Conservation (phyloP, 2,329 filamentous ascomycete genomes). For the Fusarium pseudoanthophilum region DNA sequence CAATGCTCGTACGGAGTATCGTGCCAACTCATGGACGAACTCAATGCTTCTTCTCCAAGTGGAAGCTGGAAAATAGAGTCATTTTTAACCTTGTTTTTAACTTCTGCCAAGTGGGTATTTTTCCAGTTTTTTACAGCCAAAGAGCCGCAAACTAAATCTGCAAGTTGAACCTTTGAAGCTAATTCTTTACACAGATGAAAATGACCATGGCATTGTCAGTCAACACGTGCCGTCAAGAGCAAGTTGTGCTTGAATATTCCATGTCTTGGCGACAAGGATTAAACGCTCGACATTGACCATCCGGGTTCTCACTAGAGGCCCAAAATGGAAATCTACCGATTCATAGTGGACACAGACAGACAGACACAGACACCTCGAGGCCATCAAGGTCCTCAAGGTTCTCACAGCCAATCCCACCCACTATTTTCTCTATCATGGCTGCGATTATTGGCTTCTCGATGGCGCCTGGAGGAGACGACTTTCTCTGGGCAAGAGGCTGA, state of each 20-base stretch:
- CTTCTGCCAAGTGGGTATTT: conserved; percentile 13
- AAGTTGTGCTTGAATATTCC: conserved; percentile 6
- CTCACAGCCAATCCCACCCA: conserved; percentile 34
- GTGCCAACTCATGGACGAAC: not conserved
- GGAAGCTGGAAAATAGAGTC: not conserved
- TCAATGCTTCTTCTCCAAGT: not conserved
- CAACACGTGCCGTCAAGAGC: conserved; percentile 18
- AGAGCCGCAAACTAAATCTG: conserved; percentile 18
- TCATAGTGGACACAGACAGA: conserved; percentile 13
- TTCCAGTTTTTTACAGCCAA: not conserved
- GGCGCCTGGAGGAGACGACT: conserved; percentile 6
- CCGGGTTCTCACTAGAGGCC: conserved; percentile 34
- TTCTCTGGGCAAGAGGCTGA: conserved; percentile 22
- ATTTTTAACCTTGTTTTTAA: conserved; percentile 38
- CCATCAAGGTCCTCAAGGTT: conserved; percentile 40
- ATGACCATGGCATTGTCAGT: not conserved
- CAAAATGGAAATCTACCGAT: conserved; percentile 31
- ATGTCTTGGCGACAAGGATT: conserved; percentile 35
- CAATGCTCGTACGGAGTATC: not conserved
- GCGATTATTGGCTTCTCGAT: conserved; percentile 1
- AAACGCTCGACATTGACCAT: conserved; percentile 25
- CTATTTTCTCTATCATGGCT: conserved; percentile 20
- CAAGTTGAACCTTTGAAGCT: not conserved
- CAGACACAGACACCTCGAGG: not conserved
- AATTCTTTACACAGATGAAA: not conserved